Percentiles rank a stretch among this genome's conserved stretches.
phyloP scores from a whole-genome alignment of 2,329 filamentous ascomycete genomes.

The Cladosporium sp. region DNA sequence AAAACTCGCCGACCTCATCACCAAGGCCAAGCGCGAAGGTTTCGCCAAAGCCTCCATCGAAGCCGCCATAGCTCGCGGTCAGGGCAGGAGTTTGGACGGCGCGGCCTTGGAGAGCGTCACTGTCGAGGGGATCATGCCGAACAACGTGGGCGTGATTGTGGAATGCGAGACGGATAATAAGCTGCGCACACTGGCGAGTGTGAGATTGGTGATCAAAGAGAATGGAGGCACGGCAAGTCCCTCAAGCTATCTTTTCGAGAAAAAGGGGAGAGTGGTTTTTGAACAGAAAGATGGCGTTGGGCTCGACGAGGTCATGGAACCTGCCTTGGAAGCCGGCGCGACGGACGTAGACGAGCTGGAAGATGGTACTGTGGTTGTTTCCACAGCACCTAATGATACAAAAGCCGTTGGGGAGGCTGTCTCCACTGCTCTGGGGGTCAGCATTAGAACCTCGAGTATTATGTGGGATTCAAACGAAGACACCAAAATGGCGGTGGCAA shows the following conservation, averaged over 20 bases:
- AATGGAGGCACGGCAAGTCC: slow-evolving; percentile 66
- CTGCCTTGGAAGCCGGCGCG: slow-evolving; percentile 79
- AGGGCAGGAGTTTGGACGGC: slow-evolving; percentile 74
- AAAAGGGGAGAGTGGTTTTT: slow-evolving; percentile 71
- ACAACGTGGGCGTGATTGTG: slow-evolving; percentile 70
- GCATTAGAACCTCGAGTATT: slow-evolving; percentile 72
- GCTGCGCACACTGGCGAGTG: slow-evolving; percentile 65
- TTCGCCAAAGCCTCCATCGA: slow-evolving; percentile 85
- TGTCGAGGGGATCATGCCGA: slow-evolving; percentile 76
- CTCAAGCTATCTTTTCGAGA: slow-evolving; percentile 80
- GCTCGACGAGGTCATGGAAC: slow-evolving; percentile 71
- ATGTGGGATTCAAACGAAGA: slow-evolving; percentile 82
- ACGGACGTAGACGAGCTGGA: slow-evolving; percentile 67
- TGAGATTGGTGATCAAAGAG: slow-evolving; percentile 68
- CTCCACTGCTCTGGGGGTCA: slow-evolving; percentile 59
- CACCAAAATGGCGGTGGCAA: slow-evolving; percentile 62
- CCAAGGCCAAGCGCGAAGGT: slow-evolving; percentile 76
- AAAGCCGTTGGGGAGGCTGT: slow-evolving; percentile 62
- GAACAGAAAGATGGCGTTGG: slow-evolving; percentile 53
- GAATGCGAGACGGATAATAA: slow-evolving; percentile 85
- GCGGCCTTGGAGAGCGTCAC: slow-evolving; percentile 70
- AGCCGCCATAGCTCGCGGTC: slow-evolving; percentile 78
- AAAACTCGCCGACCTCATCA: slow-evolving; percentile 67
- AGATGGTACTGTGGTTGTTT: slow-evolving; percentile 67
- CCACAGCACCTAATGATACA: slow-evolving; percentile 63